These are phyloP conservation scores for Kalmusia sp. DNA, from an alignment of 2,329 filamentous ascomycete genomes.

Conservation along the genomic window DNA sequence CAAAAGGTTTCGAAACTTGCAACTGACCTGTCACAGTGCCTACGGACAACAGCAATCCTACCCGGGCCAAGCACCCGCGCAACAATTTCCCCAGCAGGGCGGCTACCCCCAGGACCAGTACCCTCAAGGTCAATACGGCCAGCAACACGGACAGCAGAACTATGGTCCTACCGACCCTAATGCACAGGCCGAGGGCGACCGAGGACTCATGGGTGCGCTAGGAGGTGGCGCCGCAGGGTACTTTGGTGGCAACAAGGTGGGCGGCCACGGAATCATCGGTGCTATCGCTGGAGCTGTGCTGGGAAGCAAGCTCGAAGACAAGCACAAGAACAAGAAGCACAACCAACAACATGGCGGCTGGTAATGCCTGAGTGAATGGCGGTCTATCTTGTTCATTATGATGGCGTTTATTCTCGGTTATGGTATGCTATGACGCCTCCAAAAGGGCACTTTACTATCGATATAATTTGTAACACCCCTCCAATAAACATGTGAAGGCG, in stretches of 20 bases:
- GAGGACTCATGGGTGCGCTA: constrained; percentile 64
- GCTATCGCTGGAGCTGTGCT: constrained; percentile 64
- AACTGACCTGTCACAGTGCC: constrained; percentile 20
- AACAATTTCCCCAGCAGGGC: constrained; percentile 52
- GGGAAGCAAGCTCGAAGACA: constrained; percentile 63
- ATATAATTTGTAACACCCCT: background rate
- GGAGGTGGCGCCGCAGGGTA: constrained; percentile 65
- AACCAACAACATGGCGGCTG: constrained; percentile 17
- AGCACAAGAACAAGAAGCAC: constrained; percentile 59
- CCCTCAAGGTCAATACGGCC: constrained; percentile 46
- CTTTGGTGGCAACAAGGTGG: constrained; percentile 62
- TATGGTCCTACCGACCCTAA: constrained; percentile 55
- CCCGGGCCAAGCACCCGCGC: constrained; percentile 37
- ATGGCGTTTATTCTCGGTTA: background rate
- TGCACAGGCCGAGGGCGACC: constrained; percentile 60
- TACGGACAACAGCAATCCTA: constrained; percentile 39
- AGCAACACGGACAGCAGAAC: constrained; percentile 44
- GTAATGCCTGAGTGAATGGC: background rate
- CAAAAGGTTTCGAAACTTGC: constrained; percentile 22
- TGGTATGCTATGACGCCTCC: background rate
- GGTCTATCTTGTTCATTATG: background rate
- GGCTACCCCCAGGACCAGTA: constrained; percentile 47
- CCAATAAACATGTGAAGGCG: background rate
- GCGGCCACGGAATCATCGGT: constrained; percentile 63
- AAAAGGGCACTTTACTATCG: background rate